A percentile compares a stretch with the other conserved stretches of the same genome.
Conservation (phyloP, 805 yeast genomes). For the Cyberlindnera nakhonratchasimensis region DNA sequence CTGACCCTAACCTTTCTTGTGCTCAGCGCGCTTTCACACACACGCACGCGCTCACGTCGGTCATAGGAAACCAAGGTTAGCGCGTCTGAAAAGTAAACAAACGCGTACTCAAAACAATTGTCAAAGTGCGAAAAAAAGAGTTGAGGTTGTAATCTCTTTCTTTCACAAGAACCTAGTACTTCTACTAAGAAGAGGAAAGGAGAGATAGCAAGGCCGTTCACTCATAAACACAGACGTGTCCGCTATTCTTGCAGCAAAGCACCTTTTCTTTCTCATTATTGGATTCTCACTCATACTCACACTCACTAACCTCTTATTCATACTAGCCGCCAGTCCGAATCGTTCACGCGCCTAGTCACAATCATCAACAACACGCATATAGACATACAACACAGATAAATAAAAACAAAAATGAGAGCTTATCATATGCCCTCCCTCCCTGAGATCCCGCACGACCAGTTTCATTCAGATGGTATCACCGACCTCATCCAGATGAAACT, state of each 20-base stretch:
- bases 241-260: no score
- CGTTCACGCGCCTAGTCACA: background rate
- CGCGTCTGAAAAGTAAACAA: constrained; percentile 16
- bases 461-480: constrained; percentile 14
- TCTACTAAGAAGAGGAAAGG: no score
- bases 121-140: background rate
- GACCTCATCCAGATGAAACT: constrained; percentile 26
- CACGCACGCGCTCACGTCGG: background rate
- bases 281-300: background rate
- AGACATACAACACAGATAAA: background rate
- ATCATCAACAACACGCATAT: background rate
- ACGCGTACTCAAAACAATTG: constrained; percentile 14
- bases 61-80: background rate
- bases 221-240: no score
- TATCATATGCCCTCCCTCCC: constrained; percentile 32
- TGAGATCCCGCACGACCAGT: constrained; percentile 25
- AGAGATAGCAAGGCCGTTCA: no score
- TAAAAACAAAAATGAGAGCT: no score
- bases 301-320: background rate
- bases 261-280: background rate
- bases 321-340: background rate
- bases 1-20: background rate
- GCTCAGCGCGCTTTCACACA: background rate
- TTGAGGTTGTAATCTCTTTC: background rate
- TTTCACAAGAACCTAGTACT: no score